Evolutionary conservation across 1,284 basidiomycete genomes (phyloP).

Genomic region (Melampsora americana): DNA sequence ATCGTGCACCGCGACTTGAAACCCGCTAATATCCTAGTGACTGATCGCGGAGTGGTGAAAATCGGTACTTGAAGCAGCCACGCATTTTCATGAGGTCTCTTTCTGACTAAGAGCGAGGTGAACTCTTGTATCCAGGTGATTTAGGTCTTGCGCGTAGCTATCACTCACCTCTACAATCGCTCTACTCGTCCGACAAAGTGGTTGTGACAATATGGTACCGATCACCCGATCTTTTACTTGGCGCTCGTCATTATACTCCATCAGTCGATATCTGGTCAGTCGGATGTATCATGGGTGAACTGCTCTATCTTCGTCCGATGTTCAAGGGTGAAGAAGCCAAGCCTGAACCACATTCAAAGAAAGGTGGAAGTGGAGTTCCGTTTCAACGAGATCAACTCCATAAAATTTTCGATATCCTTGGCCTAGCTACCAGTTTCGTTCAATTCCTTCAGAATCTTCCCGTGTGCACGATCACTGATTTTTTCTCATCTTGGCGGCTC

Average conservation of each 20-base stretch:
- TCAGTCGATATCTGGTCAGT: constrained; percentile 80
- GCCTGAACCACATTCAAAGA: constrained; percentile 66
- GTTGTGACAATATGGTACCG: constrained; percentile 99
- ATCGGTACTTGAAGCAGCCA: constrained; percentile 63
- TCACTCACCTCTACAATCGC: constrained; percentile 58
- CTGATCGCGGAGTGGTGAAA: constrained; percentile 81
- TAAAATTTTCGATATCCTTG: constrained; percentile 91
- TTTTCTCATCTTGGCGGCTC: not conserved
- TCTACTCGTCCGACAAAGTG: constrained; percentile 54
- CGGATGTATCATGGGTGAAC: constrained; percentile 93
- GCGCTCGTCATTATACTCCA: constrained; percentile 90
- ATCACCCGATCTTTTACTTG: constrained; percentile 87
- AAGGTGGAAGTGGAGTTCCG: constrained; percentile 61
- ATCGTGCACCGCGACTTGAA: constrained; percentile 94
- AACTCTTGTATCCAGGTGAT: constrained; percentile 59
- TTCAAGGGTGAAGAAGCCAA: constrained; percentile 99
- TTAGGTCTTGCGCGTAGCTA: constrained; percentile 86
- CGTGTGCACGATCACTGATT: constrained; percentile 8
- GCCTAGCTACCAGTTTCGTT: constrained; percentile 74
- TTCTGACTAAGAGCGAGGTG: not conserved
- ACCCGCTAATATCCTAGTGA: constrained; percentile 97
- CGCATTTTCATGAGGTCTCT: not conserved
- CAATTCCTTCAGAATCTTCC: not conserved
- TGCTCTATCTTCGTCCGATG: constrained; percentile 86
- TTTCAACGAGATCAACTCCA: constrained; percentile 91